Evolutionary conservation across 176 grass and related monocot genomes (phyloP).

Genomic region (Triticum dicoccoides): DNA sequence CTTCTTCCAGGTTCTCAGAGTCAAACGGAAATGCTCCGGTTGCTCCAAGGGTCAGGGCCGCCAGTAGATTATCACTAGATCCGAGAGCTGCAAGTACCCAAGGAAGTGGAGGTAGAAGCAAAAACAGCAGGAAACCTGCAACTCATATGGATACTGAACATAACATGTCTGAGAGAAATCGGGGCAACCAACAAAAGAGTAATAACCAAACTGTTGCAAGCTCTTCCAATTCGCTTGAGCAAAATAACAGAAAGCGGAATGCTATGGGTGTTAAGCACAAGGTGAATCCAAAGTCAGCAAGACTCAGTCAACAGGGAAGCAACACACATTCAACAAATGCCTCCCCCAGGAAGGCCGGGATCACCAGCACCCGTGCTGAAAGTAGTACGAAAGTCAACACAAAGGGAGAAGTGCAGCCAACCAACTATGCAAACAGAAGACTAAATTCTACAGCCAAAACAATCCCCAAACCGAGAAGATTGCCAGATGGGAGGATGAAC

Average conservation of each 20-base stretch:
- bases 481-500: constrained; percentile 30
- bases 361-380: constrained; percentile 26
- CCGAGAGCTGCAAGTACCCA: constrained; percentile 41
- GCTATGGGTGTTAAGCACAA: constrained; percentile 46
- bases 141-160: constrained; percentile 29
- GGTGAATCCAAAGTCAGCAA: constrained; percentile 42
- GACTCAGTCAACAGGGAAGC: constrained; percentile 40
- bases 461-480: constrained; percentile 49
- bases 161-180: constrained; percentile 31
- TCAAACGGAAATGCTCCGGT: constrained; percentile 37
- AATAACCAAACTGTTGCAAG: constrained; percentile 30
- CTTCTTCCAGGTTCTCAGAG: constrained; percentile 15
- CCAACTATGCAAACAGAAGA: constrained; percentile 27
- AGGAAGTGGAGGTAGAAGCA: constrained; percentile 41
- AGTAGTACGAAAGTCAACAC: constrained; percentile 22
- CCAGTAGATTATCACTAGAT: constrained; percentile 32
- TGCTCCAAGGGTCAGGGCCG: constrained; percentile 43
- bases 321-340: constrained; percentile 41
- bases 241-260: constrained; percentile 76
- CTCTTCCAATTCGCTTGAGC: constrained; percentile 38
- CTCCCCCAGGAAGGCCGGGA: constrained; percentile 43
- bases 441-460: constrained; percentile 35
- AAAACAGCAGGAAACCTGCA: constrained; percentile 38
- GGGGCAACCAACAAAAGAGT: constrained; percentile 31
- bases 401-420: constrained; percentile 40